A percentile compares a stretch with the other conserved stretches of the same genome.
Evolutionary conservation across 345 rosid species (phyloP).

Genomic region (Hibiscus syriacus): DNA sequence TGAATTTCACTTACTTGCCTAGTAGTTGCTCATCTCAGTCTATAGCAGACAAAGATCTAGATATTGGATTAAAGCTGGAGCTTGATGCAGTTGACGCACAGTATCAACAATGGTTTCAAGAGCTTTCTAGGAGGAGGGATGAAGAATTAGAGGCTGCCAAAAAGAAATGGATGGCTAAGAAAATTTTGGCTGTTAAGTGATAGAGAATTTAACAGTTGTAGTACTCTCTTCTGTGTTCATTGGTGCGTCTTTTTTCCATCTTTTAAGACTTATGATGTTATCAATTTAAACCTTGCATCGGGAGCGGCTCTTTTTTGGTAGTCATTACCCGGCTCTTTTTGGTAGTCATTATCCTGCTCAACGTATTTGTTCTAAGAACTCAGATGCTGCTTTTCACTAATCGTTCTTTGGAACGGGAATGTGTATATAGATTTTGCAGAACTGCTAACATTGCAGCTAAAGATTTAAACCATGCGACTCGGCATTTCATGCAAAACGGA

Average conservation of each 20-base stretch:
- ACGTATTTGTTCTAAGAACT: constrained; percentile 3
- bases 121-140: constrained; percentile 57
- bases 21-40: constrained; percentile 30
- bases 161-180: constrained; percentile 52
- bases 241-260: background rate
- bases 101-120: constrained; percentile 47
- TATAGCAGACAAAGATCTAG: constrained; percentile 22
- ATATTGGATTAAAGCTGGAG: constrained; percentile 47
- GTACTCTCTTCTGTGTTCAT: background rate
- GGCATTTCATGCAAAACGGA: background rate
- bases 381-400: background rate
- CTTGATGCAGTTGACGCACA: constrained; percentile 58
- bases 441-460: background rate
- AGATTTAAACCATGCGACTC: background rate
- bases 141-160: constrained; percentile 59
- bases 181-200: constrained; percentile 20
- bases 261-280: background rate
- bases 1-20: constrained; percentile 24
- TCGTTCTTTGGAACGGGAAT: background rate
- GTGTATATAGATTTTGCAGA: constrained; percentile 6
- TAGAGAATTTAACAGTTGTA: background rate
- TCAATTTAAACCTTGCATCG: background rate
- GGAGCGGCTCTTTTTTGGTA: constrained; percentile 11
- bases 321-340: constrained; percentile 12
- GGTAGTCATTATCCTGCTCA: background rate